A percentile compares a stretch with the other conserved stretches of the same genome.
These are phyloP conservation scores for Desmodesmus armatus DNA, from an alignment of 139 green algal species.

Conservation along the genomic window DNA sequence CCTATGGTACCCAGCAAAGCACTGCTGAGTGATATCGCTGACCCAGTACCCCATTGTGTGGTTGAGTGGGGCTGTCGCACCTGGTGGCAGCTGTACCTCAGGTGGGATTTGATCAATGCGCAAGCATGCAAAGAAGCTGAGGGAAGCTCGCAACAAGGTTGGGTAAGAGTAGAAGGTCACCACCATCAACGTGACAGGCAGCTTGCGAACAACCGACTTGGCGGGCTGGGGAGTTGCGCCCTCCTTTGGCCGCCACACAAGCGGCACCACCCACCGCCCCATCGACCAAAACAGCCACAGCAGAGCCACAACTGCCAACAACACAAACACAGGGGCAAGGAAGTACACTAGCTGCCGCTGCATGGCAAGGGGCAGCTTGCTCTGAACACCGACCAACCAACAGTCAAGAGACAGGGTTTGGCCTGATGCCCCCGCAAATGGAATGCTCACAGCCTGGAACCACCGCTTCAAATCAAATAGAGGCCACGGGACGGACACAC, in stretches of 20 bases:
- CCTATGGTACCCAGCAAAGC: no score
- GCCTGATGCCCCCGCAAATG: neutral
- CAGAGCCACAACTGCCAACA: neutral
- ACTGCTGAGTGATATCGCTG: no score
- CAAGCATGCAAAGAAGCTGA: no score
- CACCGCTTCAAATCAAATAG: neutral
- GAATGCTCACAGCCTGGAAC: neutral
- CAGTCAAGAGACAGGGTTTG: no score
- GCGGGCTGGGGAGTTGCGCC: neutral
- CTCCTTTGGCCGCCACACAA: no score
- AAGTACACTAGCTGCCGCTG: no score
- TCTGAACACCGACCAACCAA: neutral
- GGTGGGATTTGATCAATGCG: neutral
- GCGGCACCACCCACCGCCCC: no score
- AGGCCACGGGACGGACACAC: neutral
- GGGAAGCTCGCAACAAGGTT: neutral
- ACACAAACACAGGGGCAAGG: no score
- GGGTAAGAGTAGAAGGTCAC: neutral
- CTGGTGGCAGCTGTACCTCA: neutral
- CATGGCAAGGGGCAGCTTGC: neutral
- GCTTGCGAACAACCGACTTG: neutral
- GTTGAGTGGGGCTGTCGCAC: no score
- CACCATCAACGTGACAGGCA: neutral
- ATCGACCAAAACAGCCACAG: neutral
- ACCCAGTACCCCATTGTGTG: neutral